phyloP scores from a whole-genome alignment of 352 stramenopile species.

The Globisporangium abappressorium region DNA sequence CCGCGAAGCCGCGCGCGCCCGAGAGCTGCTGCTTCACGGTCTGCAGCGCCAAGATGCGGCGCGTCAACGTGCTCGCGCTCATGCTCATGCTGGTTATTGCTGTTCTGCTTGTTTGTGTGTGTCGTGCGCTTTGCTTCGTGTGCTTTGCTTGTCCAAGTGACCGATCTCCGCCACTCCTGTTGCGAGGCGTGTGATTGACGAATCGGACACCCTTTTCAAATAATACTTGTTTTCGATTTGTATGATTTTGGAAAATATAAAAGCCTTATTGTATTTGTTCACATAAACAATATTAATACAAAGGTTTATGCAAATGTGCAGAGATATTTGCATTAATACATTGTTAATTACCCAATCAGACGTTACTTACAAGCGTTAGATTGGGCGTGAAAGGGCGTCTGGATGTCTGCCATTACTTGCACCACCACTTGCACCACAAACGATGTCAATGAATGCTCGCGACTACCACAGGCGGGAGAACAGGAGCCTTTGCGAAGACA shows the following conservation, averaged over 20 bases:
- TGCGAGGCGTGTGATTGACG: constrained; percentile 7
- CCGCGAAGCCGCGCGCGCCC: constrained; percentile 54
- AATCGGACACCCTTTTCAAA: neutral
- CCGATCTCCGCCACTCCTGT: constrained; percentile 10
- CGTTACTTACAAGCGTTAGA: no score
- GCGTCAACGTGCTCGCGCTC: constrained; percentile 41
- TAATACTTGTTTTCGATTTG: neutral
- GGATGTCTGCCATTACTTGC: no score
- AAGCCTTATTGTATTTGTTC: no score
- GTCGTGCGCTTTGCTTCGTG: neutral
- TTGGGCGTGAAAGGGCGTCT: no score
- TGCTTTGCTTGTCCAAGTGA: neutral
- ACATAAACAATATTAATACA: no score
- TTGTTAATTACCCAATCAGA: no score
- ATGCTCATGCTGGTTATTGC: constrained; percentile 7
- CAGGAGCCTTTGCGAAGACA: no score
- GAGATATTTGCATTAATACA: no score
- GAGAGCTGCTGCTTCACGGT: constrained; percentile 27
- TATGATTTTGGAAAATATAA: neutral
- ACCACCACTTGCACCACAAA: no score
- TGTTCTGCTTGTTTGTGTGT: neutral
- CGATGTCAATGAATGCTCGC: no score
- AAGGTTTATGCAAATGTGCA: no score
- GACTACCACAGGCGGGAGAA: no score
- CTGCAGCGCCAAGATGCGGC: constrained; percentile 31